A percentile compares a stretch with the other conserved stretches of the same genome.
These are phyloP conservation scores for Paraglomus brasilianum DNA, from an alignment of 192 early-diverging fungal species.

Conservation along the genomic window DNA sequence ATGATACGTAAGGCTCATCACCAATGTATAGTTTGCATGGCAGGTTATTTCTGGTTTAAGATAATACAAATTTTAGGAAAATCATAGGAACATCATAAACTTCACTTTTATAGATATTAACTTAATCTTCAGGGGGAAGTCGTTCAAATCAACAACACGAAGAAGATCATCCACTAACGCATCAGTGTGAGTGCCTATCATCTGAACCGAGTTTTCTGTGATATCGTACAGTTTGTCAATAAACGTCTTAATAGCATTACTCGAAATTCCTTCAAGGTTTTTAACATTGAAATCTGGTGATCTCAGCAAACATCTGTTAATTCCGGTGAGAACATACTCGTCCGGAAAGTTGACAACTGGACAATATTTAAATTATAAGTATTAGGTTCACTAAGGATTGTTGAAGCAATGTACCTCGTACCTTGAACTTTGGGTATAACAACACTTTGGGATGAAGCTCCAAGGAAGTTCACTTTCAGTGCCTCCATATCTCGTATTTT, in stretches of 20 bases:
- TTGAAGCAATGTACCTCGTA: slow-evolving; percentile 5
- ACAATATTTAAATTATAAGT: slow-evolving; percentile 28
- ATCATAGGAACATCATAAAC: slow-evolving; percentile 1
- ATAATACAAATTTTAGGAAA: slow-evolving; percentile 13
- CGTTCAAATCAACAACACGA: not conserved
- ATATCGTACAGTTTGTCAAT: not conserved
- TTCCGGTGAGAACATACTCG: not conserved
- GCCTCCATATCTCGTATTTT: slow-evolving; percentile 13
- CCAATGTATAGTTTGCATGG: not conserved
- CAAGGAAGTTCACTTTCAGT: slow-evolving; percentile 15
- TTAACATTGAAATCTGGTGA: not conserved
- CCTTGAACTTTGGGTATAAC: slow-evolving; percentile 10
- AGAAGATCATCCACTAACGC: not conserved
- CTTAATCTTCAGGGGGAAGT: not conserved
- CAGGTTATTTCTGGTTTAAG: not conserved
- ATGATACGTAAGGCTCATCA: not conserved
- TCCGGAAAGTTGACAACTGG: slow-evolving; percentile 2
- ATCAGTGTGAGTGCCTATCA: not conserved
- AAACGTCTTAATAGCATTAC: not conserved
- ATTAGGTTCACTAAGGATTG: not conserved
- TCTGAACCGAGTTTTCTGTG: not conserved
- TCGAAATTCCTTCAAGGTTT: not conserved
- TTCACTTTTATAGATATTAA: not conserved
- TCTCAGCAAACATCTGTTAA: not conserved
- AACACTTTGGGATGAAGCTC: not conserved